phyloP scores from a whole-genome alignment of 352 stramenopile species.

The Phytophthora sansomeana region DNA sequence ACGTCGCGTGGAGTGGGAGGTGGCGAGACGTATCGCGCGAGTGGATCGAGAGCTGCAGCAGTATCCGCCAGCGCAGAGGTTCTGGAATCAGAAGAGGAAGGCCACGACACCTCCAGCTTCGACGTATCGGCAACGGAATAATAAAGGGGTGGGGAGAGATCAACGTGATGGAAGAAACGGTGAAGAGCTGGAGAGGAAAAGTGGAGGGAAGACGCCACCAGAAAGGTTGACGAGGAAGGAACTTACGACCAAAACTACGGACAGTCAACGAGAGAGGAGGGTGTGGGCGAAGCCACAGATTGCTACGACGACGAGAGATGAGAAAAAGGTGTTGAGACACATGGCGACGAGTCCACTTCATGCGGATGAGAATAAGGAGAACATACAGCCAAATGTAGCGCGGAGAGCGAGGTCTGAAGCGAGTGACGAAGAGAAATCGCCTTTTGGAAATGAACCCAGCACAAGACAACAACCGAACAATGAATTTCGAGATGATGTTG shows the following conservation, averaged over 20 bases:
- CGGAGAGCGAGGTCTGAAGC: neutral
- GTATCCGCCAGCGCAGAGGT: constrained; percentile 55
- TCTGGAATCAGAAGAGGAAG: constrained; percentile 62
- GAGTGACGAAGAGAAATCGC: neutral
- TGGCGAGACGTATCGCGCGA: constrained; percentile 70
- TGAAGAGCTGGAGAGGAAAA: neutral
- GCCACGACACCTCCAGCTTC: constrained; percentile 5
- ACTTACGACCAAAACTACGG: neutral
- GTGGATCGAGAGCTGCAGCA: constrained; percentile 68
- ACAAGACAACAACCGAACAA: neutral
- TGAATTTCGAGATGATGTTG: neutral
- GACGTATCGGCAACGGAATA: neutral
- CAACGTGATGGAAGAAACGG: neutral
- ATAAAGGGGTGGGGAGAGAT: neutral
- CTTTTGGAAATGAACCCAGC: neutral
- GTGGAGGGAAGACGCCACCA: neutral
- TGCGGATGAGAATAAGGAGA: constrained; percentile 22
- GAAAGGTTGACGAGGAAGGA: neutral
- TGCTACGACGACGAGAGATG: neutral
- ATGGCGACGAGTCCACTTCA: constrained; percentile 18
- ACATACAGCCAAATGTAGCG: constrained; percentile 13
- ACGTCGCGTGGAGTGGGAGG: constrained; percentile 71
- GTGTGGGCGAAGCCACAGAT: constrained; percentile 12
- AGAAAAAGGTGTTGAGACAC: constrained; percentile 6
- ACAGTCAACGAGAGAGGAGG: neutral